Percentiles rank a stretch among this genome's conserved stretches.
phyloP scores from a whole-genome alignment of 768 basidiomycete genomes.

The Pseudohyphozyma bogoriensis region DNA sequence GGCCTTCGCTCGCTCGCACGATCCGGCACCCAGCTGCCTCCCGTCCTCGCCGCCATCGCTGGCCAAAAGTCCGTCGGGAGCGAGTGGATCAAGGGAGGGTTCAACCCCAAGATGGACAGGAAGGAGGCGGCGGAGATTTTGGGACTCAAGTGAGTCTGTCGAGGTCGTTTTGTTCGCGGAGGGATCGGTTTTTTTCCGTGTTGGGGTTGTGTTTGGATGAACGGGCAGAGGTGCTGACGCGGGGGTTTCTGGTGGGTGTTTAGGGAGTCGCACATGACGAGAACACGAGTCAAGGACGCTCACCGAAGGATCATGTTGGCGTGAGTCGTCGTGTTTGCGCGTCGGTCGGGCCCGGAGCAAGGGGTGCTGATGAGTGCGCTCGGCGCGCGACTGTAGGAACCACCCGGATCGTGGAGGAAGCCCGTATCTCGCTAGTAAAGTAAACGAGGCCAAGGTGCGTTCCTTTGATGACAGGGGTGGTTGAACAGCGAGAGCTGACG shows the following conservation, averaged over 20 bases:
- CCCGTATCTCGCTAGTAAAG: conserved; percentile 97
- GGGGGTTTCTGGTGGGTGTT: conserved; percentile 2
- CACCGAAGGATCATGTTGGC: conserved; percentile 95
- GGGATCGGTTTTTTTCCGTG: conserved; percentile 7
- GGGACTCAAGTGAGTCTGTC: conserved; percentile 83
- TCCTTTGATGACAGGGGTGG: conserved; percentile 34
- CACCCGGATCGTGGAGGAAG: conserved; percentile 97
- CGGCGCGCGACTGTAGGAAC: conserved; percentile 44
- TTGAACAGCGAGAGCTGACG: neutral
- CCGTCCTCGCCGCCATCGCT: conserved; percentile 26
- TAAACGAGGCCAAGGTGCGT: conserved; percentile 84
- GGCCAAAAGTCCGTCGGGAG: conserved; percentile 46
- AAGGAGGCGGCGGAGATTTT: conserved; percentile 85
- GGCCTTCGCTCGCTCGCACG: conserved; percentile 45
- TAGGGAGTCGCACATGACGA: conserved; percentile 72
- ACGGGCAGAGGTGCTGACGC: no score
- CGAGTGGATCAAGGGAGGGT: conserved; percentile 86
- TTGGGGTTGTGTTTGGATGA: no score
- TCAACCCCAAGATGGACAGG: conserved; percentile 90
- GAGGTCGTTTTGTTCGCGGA: no score
- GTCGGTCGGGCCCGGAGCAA: neutral
- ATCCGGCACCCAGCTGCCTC: conserved; percentile 27
- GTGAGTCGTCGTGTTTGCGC: conserved; percentile 4
- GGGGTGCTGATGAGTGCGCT: neutral
- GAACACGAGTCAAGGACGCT: conserved; percentile 77